These are phyloP conservation scores for Hylodesmum podocarpum DNA, from an alignment of 306 rosid genomes.

Conservation along the genomic window DNA sequence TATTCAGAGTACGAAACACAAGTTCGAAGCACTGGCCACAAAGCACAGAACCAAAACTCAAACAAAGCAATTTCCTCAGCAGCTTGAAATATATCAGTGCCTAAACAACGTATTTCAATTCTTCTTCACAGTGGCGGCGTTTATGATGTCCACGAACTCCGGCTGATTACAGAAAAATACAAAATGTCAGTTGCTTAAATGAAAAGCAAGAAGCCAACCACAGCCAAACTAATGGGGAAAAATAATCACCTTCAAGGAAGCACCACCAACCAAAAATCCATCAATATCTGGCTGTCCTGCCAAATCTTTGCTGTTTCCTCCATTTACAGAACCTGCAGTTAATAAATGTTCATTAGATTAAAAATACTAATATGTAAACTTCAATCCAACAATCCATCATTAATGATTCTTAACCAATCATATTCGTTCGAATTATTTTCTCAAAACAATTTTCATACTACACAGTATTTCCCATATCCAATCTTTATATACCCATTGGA, in stretches of 20 bases:
- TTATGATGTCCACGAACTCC: constrained; percentile 87
- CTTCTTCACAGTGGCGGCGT: constrained; percentile 72
- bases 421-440: too few relatives aligned
- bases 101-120: constrained; percentile 38
- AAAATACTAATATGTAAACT: not conserved
- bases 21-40: constrained; percentile 23
- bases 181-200: constrained; percentile 22
- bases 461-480: too few relatives aligned
- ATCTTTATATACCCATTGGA: not conserved
- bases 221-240: not conserved
- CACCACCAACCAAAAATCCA: constrained; percentile 97
- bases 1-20: constrained; percentile 29
- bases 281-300: constrained; percentile 83
- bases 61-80: constrained; percentile 20
- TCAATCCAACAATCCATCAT: too few relatives aligned
- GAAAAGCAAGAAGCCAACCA: constrained; percentile 3
- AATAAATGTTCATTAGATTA: not conserved
- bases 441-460: too few relatives aligned
- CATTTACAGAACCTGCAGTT: constrained; percentile 81
- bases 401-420: too few relatives aligned
- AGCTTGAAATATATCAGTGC: constrained; percentile 21
- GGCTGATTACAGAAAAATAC: constrained; percentile 38
- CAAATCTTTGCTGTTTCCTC: constrained; percentile 82
- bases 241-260: constrained; percentile 70
- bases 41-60: constrained; percentile 33